Base-by-base conservation (phyloP, 768 basidiomycete species). In the Naganishia vishniacii region DNA sequence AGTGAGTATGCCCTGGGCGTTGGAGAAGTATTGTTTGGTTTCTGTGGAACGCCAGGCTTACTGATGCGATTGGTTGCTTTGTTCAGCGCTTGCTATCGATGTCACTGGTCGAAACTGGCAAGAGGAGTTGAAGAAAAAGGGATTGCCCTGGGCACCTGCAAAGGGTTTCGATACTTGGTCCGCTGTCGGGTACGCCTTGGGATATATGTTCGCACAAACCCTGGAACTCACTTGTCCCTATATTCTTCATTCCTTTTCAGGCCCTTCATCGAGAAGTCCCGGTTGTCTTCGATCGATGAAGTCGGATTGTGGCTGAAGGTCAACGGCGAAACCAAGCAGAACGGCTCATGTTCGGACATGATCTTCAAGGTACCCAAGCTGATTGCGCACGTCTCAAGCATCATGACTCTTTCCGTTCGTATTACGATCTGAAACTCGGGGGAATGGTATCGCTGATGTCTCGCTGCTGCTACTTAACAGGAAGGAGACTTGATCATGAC, bases 101-200 rank as follows among this genome's bases (percentile, higher is more conserved):
- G 88, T 97, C 87, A 98, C 95, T 0, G 95, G 88, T 7, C 84
- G 95, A 15, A 98, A 98, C 79, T 79, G 97, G 73, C 95, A 99
- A 76, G 88, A 95, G 61, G 85, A 85, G 49, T 89, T 89, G 51
- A 94, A 94, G 80, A 88, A 87, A 72, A 86, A 85, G 53, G 91
- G 95, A 11, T 82, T 98, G n/a, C 95, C 95, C 0, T 99, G 95
- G 95, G 85, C 87, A n/a, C 83, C 92, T 12, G 89, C 87, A 1
- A 98, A 99, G 77, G 94, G 94, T 1, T 95, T 97, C 69, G 94
- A 99, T 76, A 93, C 91, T 0, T 98, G 93, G 79, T 91, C 89
- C 4, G 92, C 92, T 1, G 83, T 94, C 67, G 87, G 91, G 91
- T 89, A 72, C 44, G 71, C 66, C 48, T 32, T 44, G 59, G 44